Base-by-base conservation (phyloP, 2,329 filamentous ascomycete genomes). In the Fusarium sp. region DNA sequence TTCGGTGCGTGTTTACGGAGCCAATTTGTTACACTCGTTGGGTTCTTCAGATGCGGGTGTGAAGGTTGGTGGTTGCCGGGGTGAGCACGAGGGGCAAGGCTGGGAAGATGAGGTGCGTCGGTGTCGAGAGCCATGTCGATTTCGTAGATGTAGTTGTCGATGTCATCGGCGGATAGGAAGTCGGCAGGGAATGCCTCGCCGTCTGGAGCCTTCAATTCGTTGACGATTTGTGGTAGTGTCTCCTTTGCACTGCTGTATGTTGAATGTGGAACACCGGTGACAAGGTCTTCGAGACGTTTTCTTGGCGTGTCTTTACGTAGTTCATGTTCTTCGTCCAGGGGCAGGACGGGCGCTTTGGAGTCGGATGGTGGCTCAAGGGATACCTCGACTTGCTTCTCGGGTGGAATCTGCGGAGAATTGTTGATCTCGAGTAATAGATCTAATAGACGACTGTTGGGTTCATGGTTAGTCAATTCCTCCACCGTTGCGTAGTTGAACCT, bases 11-110 rank as follows among this genome's bases (percentile, higher is more conserved):
- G 87, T 77, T 93, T 90, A 68, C 93, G 88, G 14, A 99, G 87
- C 96, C 96, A 99, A 79, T 97, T 98, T 82, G 97, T 97, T 5
- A 97, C 94, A 63, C 93, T 97, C 44, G 94, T 92, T 0, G 94
- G 94, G 78, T 98, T 98, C 73, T 84, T 83, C 44, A 84, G 78
- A 46, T 81, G 71, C 75, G 81, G 74, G 80, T 83, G 75, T 48
- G 79, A 75, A 72, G 78, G 80, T 57, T 77, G 80, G 61, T 78
- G 77, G 25, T 76, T 75, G 57, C 77, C 77, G 20, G 79, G 77
- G 32, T 81, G 73, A 68, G 81, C 81, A 44, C 83, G 81, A 7
- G 87, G 86, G 13, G 88, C 87, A 41, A 89, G 81, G 7, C 84
- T 83, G 24, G 84, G 79, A 65, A 87, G 74, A 49, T 49, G 54